phyloP scores from a whole-genome alignment of 805 yeast genomes.

The Yarrowia sp. region DNA sequence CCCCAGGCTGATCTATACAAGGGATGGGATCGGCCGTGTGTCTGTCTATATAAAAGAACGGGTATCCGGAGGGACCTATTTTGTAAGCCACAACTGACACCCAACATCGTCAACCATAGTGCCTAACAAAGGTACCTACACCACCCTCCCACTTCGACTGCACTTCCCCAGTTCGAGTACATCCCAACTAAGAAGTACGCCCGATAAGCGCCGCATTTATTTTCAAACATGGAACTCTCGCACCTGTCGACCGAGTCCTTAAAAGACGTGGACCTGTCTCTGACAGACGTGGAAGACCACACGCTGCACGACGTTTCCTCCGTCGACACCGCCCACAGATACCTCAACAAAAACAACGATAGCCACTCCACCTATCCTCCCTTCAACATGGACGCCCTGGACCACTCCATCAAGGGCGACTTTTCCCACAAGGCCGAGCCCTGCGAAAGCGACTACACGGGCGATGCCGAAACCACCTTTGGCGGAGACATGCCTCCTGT shows the following conservation, averaged over 20 bases:
- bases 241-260: constrained; percentile 34
- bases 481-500: background rate
- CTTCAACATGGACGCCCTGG: constrained; percentile 27
- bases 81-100: no score
- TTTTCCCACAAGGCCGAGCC: constrained; percentile 16
- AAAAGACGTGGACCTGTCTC: constrained; percentile 37
- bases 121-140: no score
- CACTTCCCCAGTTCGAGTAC: background rate
- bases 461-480: constrained; percentile 28
- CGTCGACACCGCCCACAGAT: constrained; percentile 26
- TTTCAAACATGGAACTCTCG: constrained; percentile 15
- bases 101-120: no score
- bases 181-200: constrained; percentile 18
- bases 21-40: constrained; percentile 26
- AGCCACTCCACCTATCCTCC: constrained; percentile 18
- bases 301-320: constrained; percentile 24
- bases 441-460: constrained; percentile 8
- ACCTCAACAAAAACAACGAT: constrained; percentile 8
- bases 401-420: constrained; percentile 12
- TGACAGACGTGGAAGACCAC: constrained; percentile 21
- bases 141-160: background rate
- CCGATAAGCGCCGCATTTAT: constrained; percentile 15
- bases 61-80: no score
- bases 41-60: background rate
- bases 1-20: constrained; percentile 14